Base-by-base conservation (phyloP, 371 early-diverging fungal genomes). In the Amoeboradix gromovi region DNA sequence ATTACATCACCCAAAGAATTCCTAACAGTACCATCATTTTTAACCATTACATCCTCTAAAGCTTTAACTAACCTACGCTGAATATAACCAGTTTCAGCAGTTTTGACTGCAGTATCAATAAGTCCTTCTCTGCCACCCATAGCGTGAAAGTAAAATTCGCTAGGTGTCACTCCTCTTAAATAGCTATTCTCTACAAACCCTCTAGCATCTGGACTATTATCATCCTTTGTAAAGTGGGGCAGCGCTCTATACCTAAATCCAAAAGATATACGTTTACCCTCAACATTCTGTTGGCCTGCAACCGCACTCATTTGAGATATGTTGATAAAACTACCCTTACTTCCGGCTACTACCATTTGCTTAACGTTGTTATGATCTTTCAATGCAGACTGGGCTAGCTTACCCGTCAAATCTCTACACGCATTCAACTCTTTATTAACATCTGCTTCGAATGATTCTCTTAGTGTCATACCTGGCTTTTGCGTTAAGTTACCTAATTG, bases 231-330 rank as follows among this genome's bases (percentile, higher is more conserved):
- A 77, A 94, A 99, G 75, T 98, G 98, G 12, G 99, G 99, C 72
- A 99, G 81, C 0, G 98, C 87, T 71, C 98, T 87, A 77, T 90
- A 84, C 74, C 86, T 84, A 83, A 98, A 97, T 1, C 98, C 98
- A 74, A 91, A 95, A 12, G 97, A 95, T 78, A 99, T 98, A 74
- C 99, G 89, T 76, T 91, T 91, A 74, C 98, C 98, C 78, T 98
- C 98, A 17, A 99, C 96, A 80, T 92, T 95, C 78, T 99, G 99
- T 80, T 98, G 99, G 65, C 99, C 99, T 66, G 98, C 96, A 87
- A 93, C 93, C 30, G 97, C 96, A 67, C 93, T 84, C 89, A 99
- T 94, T 80, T 99, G 99, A 29, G 96, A 94, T 68, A 98, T 90
- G 76, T 99, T 99, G 73, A 99, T 92, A 73, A 85, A 89, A 30